Evolutionary conservation across 106 monocot genomes (phyloP).

Genomic region (Dendrobium catenatum): DNA sequence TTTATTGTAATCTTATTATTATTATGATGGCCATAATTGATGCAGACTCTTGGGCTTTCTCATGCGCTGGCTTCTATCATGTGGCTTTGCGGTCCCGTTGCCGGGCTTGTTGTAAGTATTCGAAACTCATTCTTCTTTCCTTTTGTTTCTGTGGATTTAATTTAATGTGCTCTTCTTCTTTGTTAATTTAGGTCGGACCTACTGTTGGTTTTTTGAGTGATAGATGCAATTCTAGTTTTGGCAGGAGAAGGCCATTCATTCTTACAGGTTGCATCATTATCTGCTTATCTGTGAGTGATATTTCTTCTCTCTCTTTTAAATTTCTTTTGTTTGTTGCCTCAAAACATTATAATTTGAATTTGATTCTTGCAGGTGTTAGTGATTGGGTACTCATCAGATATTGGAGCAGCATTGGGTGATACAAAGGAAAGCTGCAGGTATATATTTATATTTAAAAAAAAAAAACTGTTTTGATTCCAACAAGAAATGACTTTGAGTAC

Average conservation of each 20-base stretch:
- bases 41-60: slow-evolving; percentile 55
- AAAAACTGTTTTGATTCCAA: neutral
- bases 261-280: slow-evolving; percentile 46
- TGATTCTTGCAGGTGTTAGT: slow-evolving; percentile 32
- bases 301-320: neutral
- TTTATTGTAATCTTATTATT: neutral
- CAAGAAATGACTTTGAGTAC: neutral
- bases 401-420: slow-evolving; percentile 51
- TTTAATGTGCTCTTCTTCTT: neutral
- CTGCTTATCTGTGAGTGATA: slow-evolving; percentile 43
- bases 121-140: neutral
- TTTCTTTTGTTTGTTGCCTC: neutral
- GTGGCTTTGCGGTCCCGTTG: slow-evolving; percentile 66
- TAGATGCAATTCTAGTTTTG: slow-evolving; percentile 47
- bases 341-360: neutral
- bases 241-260: slow-evolving; percentile 65
- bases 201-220: slow-evolving; percentile 61
- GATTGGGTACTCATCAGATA: slow-evolving; percentile 63
- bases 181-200: slow-evolving; percentile 49
- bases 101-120: slow-evolving; percentile 54
- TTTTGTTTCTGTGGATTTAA: neutral
- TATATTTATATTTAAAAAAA: neutral
- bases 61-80: slow-evolving; percentile 55
- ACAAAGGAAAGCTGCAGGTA: slow-evolving; percentile 66
- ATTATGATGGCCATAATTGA: neutral